A percentile compares a stretch with the other conserved stretches of the same genome.
phyloP scores from a whole-genome alignment of 345 rosid species.

The Cardamine resedifolia region DNA sequence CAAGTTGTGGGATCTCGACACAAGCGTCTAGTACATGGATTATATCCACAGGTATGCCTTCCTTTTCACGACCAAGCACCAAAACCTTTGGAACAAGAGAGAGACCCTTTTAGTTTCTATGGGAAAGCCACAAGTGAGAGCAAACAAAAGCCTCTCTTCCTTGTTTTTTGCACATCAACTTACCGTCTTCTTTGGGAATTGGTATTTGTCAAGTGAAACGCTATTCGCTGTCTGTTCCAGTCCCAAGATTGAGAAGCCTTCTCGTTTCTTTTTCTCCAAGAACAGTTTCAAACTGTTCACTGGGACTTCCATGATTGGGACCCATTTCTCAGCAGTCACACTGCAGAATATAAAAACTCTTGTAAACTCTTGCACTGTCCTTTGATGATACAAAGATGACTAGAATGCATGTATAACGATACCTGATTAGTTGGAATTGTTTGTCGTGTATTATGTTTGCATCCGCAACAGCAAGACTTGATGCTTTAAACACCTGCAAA shows the following conservation, averaged over 20 bases:
- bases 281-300: slow-evolving; percentile 68
- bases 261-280: slow-evolving; percentile 79
- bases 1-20: slow-evolving; percentile 92
- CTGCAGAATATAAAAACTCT: slow-evolving; percentile 43
- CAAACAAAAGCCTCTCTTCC: not conserved
- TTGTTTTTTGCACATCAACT: slow-evolving; percentile 24
- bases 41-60: slow-evolving; percentile 90
- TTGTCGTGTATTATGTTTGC: slow-evolving; percentile 65
- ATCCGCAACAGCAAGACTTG: slow-evolving; percentile 76
- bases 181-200: slow-evolving; percentile 76
- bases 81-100: slow-evolving; percentile 53
- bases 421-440: slow-evolving; percentile 97
- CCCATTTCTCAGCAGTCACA: slow-evolving; percentile 98
- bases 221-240: slow-evolving; percentile 96
- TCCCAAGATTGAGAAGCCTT: slow-evolving; percentile 90
- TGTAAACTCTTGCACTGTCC: not conserved
- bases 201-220: slow-evolving; percentile 63
- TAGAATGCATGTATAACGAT: not conserved
- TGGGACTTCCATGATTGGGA: slow-evolving; percentile 86
- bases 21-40: slow-evolving; percentile 88
- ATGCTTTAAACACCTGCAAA: slow-evolving; percentile 77
- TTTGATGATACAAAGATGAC: not conserved
- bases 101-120: not conserved
- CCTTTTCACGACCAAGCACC: slow-evolving; percentile 94
- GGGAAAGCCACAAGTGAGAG: not conserved